Conservation (phyloP, 169 alveolate species). For the Eimeria praecox region DNA sequence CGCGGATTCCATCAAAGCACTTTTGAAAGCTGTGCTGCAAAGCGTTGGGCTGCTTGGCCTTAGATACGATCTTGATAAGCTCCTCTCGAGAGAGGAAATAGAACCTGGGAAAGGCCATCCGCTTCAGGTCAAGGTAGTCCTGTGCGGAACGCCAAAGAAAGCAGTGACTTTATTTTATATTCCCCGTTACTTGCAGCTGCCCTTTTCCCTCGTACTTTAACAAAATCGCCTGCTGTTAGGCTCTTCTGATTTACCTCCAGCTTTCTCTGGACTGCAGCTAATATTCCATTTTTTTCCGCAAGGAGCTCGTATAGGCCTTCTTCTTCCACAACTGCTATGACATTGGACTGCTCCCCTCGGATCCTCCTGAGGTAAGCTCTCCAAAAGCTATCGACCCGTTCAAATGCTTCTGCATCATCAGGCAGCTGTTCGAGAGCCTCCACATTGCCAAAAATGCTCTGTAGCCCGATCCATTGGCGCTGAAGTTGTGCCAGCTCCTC, state of each 20-base stretch:
- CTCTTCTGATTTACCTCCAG: conserved; percentile 60
- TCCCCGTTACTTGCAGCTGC: neutral
- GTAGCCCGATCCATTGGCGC: conserved; percentile 73
- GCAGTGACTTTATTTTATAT: neutral
- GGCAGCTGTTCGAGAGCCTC: conserved; percentile 58
- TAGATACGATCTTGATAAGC: conserved; percentile 90
- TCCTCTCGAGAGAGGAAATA: conserved; percentile 95
- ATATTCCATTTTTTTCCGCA: conserved; percentile 44
- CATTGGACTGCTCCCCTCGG: conserved; percentile 42
- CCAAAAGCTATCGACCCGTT: conserved; percentile 65
- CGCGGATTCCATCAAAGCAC: conserved; percentile 90
- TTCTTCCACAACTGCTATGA: conserved; percentile 58
- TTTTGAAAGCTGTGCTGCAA: conserved; percentile 89
- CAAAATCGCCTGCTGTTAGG: neutral
- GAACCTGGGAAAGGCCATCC: conserved; percentile 95
- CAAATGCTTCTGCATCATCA: conserved; percentile 60
- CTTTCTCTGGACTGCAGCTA: conserved; percentile 59
- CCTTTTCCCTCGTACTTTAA: neutral
- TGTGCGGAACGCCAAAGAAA: conserved; percentile 86
- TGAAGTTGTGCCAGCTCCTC: conserved; percentile 71
- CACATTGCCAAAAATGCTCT: conserved; percentile 62
- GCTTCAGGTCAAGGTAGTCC: conserved; percentile 94
- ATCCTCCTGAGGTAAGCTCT: conserved; percentile 66
- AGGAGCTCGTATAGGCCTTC: conserved; percentile 56
- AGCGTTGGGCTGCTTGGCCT: conserved; percentile 87